A percentile compares a stretch with the other conserved stretches of the same genome.
These are phyloP conservation scores for Basipetospora chlamydospora DNA, from an alignment of 2,329 filamentous ascomycete genomes.

Conservation along the genomic window DNA sequence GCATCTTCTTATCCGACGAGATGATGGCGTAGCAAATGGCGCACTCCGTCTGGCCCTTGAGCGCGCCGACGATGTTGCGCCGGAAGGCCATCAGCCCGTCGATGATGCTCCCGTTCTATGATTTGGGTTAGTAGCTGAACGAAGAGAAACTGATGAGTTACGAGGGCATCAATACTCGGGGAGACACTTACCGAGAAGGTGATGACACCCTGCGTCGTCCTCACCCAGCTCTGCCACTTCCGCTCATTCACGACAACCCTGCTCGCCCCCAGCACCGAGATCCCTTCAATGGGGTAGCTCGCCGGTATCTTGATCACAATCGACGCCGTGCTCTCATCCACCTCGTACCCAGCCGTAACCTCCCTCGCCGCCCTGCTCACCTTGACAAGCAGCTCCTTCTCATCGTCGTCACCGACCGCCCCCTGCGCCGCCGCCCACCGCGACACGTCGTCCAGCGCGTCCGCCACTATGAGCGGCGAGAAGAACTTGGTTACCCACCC, in stretches of 20 bases:
- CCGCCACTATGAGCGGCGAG: slow-evolving; percentile 52
- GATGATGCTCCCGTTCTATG: slow-evolving; percentile 64
- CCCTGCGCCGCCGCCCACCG: slow-evolving; percentile 47
- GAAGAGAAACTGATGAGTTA: background rate
- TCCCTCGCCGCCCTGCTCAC: slow-evolving; percentile 59
- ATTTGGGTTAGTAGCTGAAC: background rate
- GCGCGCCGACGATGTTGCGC: slow-evolving; percentile 69
- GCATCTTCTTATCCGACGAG: slow-evolving; percentile 72
- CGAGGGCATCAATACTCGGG: no score
- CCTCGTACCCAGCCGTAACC: slow-evolving; percentile 68
- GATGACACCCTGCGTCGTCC: slow-evolving; percentile 81
- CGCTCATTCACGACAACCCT: slow-evolving; percentile 79
- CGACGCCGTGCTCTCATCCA: slow-evolving; percentile 74
- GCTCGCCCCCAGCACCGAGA: slow-evolving; percentile 61
- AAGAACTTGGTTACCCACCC: slow-evolving; percentile 77
- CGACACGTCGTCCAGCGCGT: slow-evolving; percentile 52
- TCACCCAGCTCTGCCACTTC: slow-evolving; percentile 86
- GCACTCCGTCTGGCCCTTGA: slow-evolving; percentile 90
- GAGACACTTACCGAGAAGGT: slow-evolving; percentile 58
- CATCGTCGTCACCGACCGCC: slow-evolving; percentile 28
- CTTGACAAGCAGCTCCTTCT: slow-evolving; percentile 50
- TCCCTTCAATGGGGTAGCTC: slow-evolving; percentile 69
- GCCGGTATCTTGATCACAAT: slow-evolving; percentile 71
- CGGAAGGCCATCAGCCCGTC: slow-evolving; percentile 79
- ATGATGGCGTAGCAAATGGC: slow-evolving; percentile 96